Base-by-base conservation (phyloP, 2,329 filamentous ascomycete species). In the Trichoderma breve region DNA sequence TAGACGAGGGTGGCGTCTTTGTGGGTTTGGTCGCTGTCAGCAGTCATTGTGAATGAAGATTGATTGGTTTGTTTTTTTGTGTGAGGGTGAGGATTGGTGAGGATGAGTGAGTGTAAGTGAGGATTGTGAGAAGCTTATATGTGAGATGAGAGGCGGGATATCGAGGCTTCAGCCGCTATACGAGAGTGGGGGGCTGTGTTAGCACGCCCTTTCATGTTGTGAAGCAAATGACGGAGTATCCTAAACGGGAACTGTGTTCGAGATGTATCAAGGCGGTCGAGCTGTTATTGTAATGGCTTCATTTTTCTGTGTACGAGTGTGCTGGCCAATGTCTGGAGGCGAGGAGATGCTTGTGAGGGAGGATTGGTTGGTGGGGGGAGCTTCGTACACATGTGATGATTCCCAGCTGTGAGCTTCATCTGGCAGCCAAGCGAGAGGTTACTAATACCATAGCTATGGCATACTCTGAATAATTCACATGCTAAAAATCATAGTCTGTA, bases 1-100 rank as follows among this genome's bases (percentile, higher is more conserved):
- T 84, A 86, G 34, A 86, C 74, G 26, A 78, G 74, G 61, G 78
- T 76, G 12, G 83, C 82, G 68, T 85, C 83, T 3, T 61, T 70
- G 28, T 75, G 66, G 21, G 30, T 36, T 62, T 70, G 66, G 7
- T 70, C 57, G 51, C 2, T 24, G 34, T 61, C 39, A 28, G 34
- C 28, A 12, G 65, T 28, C 65, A 68, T 68, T 24, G 5, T 30
- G 51, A 28, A 21, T 21, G 34, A 18, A 39, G 2, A 36, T 24
- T 6, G 0, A 21, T 14, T 47, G 47, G 9, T 39, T 39, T 18
- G 12, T 21, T 30, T 47, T 53, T 11, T 14, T 18, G 21, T 7
- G 8, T 57, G 47, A 9, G n/a, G 5, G 26, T 26, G 26, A 26
- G 5, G 26, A 26, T 26, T 26, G 26, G 6, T 28, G 64, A 8